Evolutionary conservation across 2,329 filamentous ascomycete species (phyloP).

Genomic region (Fusarium sp.): DNA sequence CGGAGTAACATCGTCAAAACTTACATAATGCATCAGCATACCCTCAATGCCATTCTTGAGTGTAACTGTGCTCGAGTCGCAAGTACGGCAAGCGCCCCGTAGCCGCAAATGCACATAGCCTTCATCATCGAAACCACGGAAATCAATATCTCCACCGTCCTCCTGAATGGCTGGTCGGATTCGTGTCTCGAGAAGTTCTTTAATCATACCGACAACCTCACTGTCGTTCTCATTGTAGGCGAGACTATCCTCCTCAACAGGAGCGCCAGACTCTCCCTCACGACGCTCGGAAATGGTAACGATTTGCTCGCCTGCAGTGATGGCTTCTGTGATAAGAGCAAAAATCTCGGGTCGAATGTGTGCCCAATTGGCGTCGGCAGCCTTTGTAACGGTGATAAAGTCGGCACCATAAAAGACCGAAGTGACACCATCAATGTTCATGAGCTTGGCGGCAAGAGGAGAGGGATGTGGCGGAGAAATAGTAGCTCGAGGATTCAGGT

Average conservation of each 20-base stretch:
- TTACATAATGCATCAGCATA: slow-evolving; percentile 96
- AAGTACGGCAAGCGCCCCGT: slow-evolving; percentile 92
- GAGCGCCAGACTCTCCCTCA: slow-evolving; percentile 59
- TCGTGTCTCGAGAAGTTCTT: slow-evolving; percentile 93
- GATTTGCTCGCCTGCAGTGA: slow-evolving; percentile 84
- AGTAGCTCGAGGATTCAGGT: slow-evolving; percentile 87
- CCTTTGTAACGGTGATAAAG: slow-evolving; percentile 97
- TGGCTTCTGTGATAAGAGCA: slow-evolving; percentile 90
- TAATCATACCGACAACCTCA: slow-evolving; percentile 98
- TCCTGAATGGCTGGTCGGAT: slow-evolving; percentile 97
- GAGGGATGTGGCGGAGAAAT: slow-evolving; percentile 91
- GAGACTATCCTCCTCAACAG: slow-evolving; percentile 73
- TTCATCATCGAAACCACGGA: slow-evolving; percentile 83
- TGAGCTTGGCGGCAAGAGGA: slow-evolving; percentile 87
- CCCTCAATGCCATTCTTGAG: slow-evolving; percentile 98
- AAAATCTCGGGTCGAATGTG: slow-evolving; percentile 97
- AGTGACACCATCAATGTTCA: slow-evolving; percentile 95
- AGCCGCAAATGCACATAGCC: slow-evolving; percentile 89
- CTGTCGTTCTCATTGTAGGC: slow-evolving; percentile 90
- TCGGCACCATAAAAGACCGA: slow-evolving; percentile 94
- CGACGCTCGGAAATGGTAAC: slow-evolving; percentile 78
- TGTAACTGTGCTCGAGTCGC: slow-evolving; percentile 96
- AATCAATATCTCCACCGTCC: slow-evolving; percentile 97
- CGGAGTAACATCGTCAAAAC: slow-evolving; percentile 52
- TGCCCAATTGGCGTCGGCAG: slow-evolving; percentile 88